phyloP scores from a whole-genome alignment of 1,284 basidiomycete genomes.

The Polyporus tsugae region DNA sequence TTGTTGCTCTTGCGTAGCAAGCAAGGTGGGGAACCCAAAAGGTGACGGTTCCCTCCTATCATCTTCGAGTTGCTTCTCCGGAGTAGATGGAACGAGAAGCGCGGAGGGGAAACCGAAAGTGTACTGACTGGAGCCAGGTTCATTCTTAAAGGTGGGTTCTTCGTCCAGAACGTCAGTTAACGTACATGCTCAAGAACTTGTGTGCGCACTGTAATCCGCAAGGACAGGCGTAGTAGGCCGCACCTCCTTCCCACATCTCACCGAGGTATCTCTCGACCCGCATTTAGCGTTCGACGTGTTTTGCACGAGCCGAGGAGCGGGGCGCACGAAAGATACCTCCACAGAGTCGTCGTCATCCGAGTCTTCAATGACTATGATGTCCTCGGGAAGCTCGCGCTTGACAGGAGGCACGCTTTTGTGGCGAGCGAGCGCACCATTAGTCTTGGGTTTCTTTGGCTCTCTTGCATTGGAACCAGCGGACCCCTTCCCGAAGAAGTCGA shows the following conservation, averaged over 20 bases:
- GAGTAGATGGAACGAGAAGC: not conserved
- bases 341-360: slow-evolving; percentile 51
- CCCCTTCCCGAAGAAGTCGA: slow-evolving; percentile 57
- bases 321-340: slow-evolving; percentile 10
- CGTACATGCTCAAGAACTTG: not conserved
- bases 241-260: not conserved
- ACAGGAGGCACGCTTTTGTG: not conserved
- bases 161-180: slow-evolving; percentile 15
- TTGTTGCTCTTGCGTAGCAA: not conserved
- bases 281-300: not conserved
- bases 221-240: not conserved
- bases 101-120: slow-evolving; percentile 2
- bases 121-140: not conserved
- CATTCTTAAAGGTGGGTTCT: slow-evolving; percentile 20
- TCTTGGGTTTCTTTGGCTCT: slow-evolving; percentile 26
- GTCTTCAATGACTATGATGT: slow-evolving; percentile 66
- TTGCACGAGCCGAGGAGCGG: slow-evolving; percentile 10
- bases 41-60: slow-evolving; percentile 12
- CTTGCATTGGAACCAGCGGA: slow-evolving; percentile 14
- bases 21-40: slow-evolving; percentile 23
- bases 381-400: slow-evolving; percentile 36
- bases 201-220: slow-evolving; percentile 20
- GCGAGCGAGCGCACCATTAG: not conserved
- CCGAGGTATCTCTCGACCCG: not conserved
- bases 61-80: not conserved